A percentile compares a stretch with the other conserved stretches of the same genome.
phyloP scores from a whole-genome alignment of 345 rosid species.

The Pistacia atlantica region DNA sequence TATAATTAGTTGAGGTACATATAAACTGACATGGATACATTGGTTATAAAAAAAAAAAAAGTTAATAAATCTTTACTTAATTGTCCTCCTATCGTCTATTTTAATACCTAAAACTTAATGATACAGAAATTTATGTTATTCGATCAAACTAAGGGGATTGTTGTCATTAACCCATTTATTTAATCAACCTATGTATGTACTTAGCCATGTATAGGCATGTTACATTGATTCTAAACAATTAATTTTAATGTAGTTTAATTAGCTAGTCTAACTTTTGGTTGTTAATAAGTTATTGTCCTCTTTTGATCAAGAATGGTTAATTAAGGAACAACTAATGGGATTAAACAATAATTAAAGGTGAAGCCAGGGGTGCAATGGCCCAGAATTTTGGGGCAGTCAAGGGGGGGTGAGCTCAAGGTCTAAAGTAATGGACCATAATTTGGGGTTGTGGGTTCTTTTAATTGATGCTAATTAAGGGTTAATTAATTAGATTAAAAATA shows the following conservation, averaged over 20 bases:
- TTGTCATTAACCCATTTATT: neutral
- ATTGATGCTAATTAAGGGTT: neutral
- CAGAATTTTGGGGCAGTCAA: neutral
- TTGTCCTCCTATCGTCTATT: too few relatives aligned
- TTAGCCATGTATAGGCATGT: neutral
- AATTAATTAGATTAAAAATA: neutral
- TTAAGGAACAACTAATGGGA: too few relatives aligned
- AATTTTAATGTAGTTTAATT: neutral
- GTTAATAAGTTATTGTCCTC: neutral
- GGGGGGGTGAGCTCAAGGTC: neutral
- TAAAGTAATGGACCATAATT: neutral
- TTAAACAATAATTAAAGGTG: neutral
- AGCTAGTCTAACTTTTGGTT: neutral
- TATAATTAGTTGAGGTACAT: too few relatives aligned
- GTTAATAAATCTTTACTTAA: too few relatives aligned
- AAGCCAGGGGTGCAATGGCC: neutral
- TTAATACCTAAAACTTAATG: too few relatives aligned
- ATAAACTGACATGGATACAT: too few relatives aligned
- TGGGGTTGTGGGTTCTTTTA: neutral
- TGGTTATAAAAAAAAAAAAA: neutral
- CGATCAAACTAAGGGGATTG: too few relatives aligned
- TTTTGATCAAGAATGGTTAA: neutral
- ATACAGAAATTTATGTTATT: too few relatives aligned
- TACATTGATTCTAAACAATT: neutral
- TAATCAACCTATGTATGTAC: neutral